These are phyloP conservation scores for Linum trigynum DNA, from an alignment of 345 rosid genomes.

Conservation along the genomic window DNA sequence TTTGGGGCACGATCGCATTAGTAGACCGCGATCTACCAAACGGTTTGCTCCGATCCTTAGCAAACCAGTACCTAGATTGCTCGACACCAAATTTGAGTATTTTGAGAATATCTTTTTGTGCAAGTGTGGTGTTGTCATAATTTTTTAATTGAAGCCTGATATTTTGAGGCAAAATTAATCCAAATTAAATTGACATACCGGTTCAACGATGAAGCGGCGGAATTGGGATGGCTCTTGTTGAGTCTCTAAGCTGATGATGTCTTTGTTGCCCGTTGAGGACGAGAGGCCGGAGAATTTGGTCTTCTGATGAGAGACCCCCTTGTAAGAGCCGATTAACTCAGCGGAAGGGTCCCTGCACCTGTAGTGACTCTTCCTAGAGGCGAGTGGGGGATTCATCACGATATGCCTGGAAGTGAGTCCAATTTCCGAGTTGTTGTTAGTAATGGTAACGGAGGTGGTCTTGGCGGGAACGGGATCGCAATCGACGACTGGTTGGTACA, in stretches of 20 bases:
- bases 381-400: constrained; percentile 14
- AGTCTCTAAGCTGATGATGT: constrained; percentile 32
- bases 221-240: constrained; percentile 53
- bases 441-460: constrained; percentile 24
- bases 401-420: constrained; percentile 33
- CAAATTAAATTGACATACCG: constrained; percentile 21
- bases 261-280: constrained; percentile 29
- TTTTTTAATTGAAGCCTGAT: background rate
- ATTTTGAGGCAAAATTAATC: background rate
- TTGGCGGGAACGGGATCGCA: constrained; percentile 29
- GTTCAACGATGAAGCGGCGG: constrained; percentile 41
- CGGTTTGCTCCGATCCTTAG: too few relatives aligned
- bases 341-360: constrained; percentile 25
- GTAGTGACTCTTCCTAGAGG: constrained; percentile 30
- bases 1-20: too few relatives aligned
- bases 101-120: background rate
- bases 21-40: too few relatives aligned
- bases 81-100: background rate
- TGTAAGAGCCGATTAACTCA: constrained; percentile 22
- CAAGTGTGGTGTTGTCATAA: too few relatives aligned
- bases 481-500: constrained; percentile 26
- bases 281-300: constrained; percentile 22
- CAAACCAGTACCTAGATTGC: too few relatives aligned
- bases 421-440: constrained; percentile 38
- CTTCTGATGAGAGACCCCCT: constrained; percentile 23